phyloP scores from a whole-genome alignment of 2,329 filamentous ascomycete species.

The Stachybotrys echinatus region DNA sequence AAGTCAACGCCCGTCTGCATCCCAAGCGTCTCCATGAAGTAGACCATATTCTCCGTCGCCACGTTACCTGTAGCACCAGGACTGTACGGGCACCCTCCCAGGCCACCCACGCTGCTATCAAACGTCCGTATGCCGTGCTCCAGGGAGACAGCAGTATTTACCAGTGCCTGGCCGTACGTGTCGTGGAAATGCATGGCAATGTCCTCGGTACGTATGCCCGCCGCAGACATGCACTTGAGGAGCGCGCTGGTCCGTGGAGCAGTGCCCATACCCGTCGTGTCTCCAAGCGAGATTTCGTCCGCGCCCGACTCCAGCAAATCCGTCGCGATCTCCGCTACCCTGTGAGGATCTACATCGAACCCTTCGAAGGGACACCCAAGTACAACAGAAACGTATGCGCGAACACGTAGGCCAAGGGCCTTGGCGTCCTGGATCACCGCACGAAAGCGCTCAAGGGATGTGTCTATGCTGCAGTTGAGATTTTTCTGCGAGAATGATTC shows the following conservation, averaged over 20 bases:
- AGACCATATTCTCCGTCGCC: conserved; percentile 78
- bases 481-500: conserved; percentile 78
- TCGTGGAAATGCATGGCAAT: conserved; percentile 86
- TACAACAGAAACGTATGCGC: conserved; percentile 77
- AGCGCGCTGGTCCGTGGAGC: conserved; percentile 63
- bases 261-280: conserved; percentile 88
- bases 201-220: conserved; percentile 63
- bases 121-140: conserved; percentile 75
- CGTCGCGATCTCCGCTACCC: conserved; percentile 60
- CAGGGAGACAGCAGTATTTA: conserved; percentile 72
- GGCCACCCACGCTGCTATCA: conserved; percentile 72
- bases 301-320: conserved; percentile 79
- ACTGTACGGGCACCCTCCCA: conserved; percentile 81
- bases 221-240: conserved; percentile 58
- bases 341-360: conserved; percentile 56
- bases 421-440: conserved; percentile 67
- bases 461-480: conserved; percentile 73
- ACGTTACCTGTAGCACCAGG: conserved; percentile 85
- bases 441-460: conserved; percentile 65
- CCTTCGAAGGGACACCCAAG: conserved; percentile 75
- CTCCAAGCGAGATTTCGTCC: conserved; percentile 84
- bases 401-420: conserved; percentile 58
- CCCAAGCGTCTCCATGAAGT: conserved; percentile 69
- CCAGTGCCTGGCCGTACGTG: conserved; percentile 80
- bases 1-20: conserved; percentile 70